Evolutionary conservation across 495 filamentous ascomycete species (phyloP).

Genomic region (Daldinia caldariorum): DNA sequence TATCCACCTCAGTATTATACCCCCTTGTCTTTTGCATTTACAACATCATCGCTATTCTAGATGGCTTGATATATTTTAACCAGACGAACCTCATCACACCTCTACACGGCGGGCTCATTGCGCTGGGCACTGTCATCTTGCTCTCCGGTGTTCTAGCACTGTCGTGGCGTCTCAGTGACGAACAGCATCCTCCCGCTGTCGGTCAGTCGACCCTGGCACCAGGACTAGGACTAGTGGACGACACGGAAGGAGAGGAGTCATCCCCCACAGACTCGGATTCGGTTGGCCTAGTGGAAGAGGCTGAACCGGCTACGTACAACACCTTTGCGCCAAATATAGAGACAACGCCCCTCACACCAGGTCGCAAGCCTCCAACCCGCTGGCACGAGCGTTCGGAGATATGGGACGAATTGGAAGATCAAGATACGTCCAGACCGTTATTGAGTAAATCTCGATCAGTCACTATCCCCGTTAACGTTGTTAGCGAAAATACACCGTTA

Average conservation of each 20-base stretch:
- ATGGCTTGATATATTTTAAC: constrained; percentile 95
- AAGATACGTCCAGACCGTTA: constrained; percentile 53
- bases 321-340: constrained; percentile 57
- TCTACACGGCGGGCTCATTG: constrained; percentile 82
- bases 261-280: constrained; percentile 57
- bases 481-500: constrained; percentile 46
- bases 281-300: constrained; percentile 49
- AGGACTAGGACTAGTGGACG: constrained; percentile 74
- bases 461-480: constrained; percentile 45
- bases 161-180: constrained; percentile 89
- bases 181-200: constrained; percentile 67
- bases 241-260: constrained; percentile 67
- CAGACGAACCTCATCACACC: constrained; percentile 81
- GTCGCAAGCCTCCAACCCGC: constrained; percentile 49
- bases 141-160: constrained; percentile 89
- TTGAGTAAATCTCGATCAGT: constrained; percentile 51
- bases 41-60: constrained; percentile 98
- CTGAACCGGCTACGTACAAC: constrained; percentile 53
- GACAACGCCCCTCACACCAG: constrained; percentile 43
- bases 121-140: constrained; percentile 85
- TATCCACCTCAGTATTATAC: constrained; percentile 96
- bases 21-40: constrained; percentile 99
- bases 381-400: constrained; percentile 70
- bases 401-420: constrained; percentile 73
- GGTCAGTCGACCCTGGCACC: constrained; percentile 72